phyloP scores from a whole-genome alignment of 768 basidiomycete species.

The Pluteus cervinus region DNA sequence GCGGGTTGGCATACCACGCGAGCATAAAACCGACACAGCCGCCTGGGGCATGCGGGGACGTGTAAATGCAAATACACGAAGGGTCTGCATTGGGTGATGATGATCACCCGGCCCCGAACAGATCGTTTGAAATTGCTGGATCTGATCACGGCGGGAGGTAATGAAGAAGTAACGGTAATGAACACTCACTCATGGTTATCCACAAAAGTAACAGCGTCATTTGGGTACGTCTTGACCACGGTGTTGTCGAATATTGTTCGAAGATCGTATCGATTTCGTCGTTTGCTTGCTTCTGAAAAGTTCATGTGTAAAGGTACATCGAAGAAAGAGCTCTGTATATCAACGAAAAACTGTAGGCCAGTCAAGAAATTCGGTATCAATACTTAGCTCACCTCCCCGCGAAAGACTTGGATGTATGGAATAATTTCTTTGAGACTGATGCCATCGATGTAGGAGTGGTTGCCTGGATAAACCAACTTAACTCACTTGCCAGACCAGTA shows the following conservation, averaged over 20 bases:
- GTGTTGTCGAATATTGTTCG: conserved; percentile 66
- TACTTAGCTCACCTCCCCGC: conserved; percentile 50
- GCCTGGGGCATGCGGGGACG: too few species aligned
- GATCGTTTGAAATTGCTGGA: neutral
- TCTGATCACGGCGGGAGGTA: too few species aligned
- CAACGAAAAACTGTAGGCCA: neutral
- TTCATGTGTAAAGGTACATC: conserved; percentile 88
- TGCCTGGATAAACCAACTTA: neutral
- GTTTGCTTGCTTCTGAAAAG: conserved; percentile 70
- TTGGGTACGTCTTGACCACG: conserved; percentile 60
- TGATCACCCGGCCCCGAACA: too few species aligned
- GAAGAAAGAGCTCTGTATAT: conserved; percentile 73
- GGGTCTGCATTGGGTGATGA: too few species aligned
- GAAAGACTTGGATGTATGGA: conserved; percentile 54
- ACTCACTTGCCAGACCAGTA: conserved; percentile 75
- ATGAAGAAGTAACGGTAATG: neutral
- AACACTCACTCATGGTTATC: conserved; percentile 80
- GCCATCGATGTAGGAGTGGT: too few species aligned
- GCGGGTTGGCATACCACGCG: too few species aligned
- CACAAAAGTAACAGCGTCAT: conserved; percentile 85
- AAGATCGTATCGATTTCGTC: conserved; percentile 65
- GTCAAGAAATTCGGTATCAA: conserved; percentile 5
- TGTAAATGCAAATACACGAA: too few species aligned
- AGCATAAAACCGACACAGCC: too few species aligned
- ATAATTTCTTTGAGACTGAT: conserved; percentile 43